Evolutionary conservation across 768 basidiomycete genomes (phyloP).

Genomic region (Phylloporus sp.): DNA sequence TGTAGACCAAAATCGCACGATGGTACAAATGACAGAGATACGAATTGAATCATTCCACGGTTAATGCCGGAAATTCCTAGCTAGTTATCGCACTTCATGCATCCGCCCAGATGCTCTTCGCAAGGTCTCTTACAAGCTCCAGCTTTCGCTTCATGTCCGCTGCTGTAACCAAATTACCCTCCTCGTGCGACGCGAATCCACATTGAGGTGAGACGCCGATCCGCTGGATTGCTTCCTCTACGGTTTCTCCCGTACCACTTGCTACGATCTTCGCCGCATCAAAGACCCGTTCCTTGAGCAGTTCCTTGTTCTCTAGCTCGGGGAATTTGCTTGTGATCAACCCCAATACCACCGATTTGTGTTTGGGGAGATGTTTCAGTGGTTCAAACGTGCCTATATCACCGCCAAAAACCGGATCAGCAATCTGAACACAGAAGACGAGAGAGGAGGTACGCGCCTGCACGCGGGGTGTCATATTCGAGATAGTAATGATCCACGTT

Average conservation of each 20-base stretch:
- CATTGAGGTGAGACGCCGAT: constrained; percentile 48
- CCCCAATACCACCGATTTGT: constrained; percentile 41
- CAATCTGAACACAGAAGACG: not conserved
- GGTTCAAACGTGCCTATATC: constrained; percentile 30
- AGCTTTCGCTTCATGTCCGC: constrained; percentile 34
- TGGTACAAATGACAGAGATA: too few species aligned
- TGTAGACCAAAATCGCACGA: too few species aligned
- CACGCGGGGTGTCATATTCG: constrained; percentile 46
- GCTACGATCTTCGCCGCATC: constrained; percentile 43
- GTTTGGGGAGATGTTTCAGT: constrained; percentile 27
- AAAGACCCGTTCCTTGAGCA: constrained; percentile 37
- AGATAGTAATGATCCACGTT: constrained; percentile 45
- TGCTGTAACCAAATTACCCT: constrained; percentile 38
- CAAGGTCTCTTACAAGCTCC: constrained; percentile 34
- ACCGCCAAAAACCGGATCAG: not conserved
- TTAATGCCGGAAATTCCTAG: too few species aligned
- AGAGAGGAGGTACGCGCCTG: constrained; percentile 26
- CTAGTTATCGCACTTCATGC: too few species aligned
- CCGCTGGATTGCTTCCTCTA: constrained; percentile 37
- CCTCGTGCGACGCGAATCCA: constrained; percentile 45
- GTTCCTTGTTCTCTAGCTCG: constrained; percentile 15
- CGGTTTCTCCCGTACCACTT: constrained; percentile 33
- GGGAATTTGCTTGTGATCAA: constrained; percentile 41
- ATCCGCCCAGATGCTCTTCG: constrained; percentile 35
- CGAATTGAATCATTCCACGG: too few species aligned